Evolutionary conservation across 345 rosid genomes (phyloP), one percentile per base, ranked within the genome.

Genomic region (Acer negundo): DNA sequence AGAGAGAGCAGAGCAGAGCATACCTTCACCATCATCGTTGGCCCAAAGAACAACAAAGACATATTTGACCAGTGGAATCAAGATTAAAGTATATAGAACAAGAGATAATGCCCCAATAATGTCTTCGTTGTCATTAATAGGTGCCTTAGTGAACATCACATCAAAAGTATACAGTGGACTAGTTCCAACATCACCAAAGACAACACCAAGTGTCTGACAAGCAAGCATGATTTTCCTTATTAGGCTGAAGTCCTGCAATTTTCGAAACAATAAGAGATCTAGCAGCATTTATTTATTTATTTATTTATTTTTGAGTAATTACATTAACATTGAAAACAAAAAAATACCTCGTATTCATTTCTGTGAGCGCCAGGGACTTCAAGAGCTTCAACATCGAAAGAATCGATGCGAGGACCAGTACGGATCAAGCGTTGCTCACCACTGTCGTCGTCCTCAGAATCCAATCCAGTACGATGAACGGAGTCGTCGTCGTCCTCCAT

Each of bases 1-100:
- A 31, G 35, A 31, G 35, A 31, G 35, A 35, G 38, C 28, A 46
- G 12, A 49, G 8, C 26, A 72, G 42, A 72, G 42, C 79, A 67
- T 84, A 96, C 98, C 99, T 96, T 96, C 99, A 67, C 99, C 99
- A 66, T 96, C 97, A 77, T 96, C 98, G 82, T 96, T 96, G 62
- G 97, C 99, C 97, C 97, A 94, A 47, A 96, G 95, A 78, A 94
- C 99, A 74, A 96, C 92, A 75, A 96, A 90, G 73, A 94, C 95
- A 90, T 96, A 96, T 82, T 96, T 96, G 59, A 97, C 81, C 35
- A 94, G 84, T 74, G 99, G 95, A 70, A 94, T 89, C 90, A 97
- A 86, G 80, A 97, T 89, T 80, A 96, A 87, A 47, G 97, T 93
- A 80, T 94, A 97, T 7, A 97, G 75, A 71, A 94, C 99, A 51